Conservation (phyloP, 371 early-diverging fungal genomes). For the Hamiltosporidium tvaerminnensis region DNA sequence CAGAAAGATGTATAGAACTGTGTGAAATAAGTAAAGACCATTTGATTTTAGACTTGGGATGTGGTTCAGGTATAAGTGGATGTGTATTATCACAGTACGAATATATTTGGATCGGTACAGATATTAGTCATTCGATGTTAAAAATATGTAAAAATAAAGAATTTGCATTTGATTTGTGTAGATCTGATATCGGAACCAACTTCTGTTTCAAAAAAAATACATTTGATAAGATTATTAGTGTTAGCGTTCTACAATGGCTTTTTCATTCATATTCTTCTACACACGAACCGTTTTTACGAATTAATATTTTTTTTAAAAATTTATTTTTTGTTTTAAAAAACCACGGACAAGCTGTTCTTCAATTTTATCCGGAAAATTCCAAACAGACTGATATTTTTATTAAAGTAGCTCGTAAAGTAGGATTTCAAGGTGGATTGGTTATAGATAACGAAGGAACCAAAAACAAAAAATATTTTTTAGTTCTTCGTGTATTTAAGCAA, state of each 20-base stretch:
- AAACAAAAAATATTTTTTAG: not conserved
- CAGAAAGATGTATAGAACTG: constrained; percentile 44
- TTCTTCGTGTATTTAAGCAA: not conserved
- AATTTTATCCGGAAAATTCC: constrained; percentile 49
- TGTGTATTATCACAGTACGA: constrained; percentile 77
- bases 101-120: constrained; percentile 82
- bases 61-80: constrained; percentile 80
- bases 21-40: constrained; percentile 18
- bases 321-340: constrained; percentile 36
- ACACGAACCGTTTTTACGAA: constrained; percentile 34
- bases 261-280: constrained; percentile 32
- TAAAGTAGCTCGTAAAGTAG: constrained; percentile 33
- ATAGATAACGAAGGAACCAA: constrained; percentile 20
- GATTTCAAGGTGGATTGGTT: constrained; percentile 47
- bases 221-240: constrained; percentile 51
- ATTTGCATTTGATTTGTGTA: not conserved
- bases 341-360: constrained; percentile 38
- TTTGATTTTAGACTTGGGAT: constrained; percentile 66
- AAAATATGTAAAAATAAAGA: constrained; percentile 2
- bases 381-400: constrained; percentile 48
- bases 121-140: constrained; percentile 79
- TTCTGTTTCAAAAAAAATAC: constrained; percentile 41
- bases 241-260: constrained; percentile 53
- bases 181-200: constrained; percentile 42
- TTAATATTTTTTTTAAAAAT: constrained; percentile 40